Evolutionary conservation across 2,329 filamentous ascomycete species (phyloP), one percentile per base, ranked within the genome.

Genomic region (Helotiales sp.): DNA sequence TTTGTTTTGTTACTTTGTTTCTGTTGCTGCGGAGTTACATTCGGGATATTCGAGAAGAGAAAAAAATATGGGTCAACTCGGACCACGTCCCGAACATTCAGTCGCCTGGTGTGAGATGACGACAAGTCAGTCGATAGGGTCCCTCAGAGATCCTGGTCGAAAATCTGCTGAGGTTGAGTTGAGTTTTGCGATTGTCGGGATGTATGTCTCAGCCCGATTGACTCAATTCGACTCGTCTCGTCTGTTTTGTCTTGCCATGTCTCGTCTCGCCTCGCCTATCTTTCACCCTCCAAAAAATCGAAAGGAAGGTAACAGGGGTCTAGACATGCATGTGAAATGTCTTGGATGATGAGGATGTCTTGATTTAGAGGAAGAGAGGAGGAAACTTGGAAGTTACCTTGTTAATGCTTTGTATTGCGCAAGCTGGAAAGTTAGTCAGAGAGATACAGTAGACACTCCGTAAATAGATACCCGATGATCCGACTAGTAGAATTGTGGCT

Each of bases 161-260:
- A 50, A 34, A 34, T 57, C 30, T 34, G 52, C 15, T 49, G 58
- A 61, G 58, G 37, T 49, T 61, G 58, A 32, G 40, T 45, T 45
- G 40, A 45, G 40, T 45, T 22, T 50, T 50, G 55, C 34, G 37
- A 61, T 61, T 20, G 37, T 47, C 28, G 20, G 58, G 58, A 61
- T 61, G 58, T 49, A 49, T 26, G 37, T 61, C 24, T 61, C 37
- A 61, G 58, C n/a, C 22, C 49, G 37, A 10, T 22, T 26, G 22
- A 4, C 20, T 24, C 11, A 13, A 10, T 50, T 50, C 47, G 7
- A 50, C 28, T 50, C 47, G 24, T 50, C 47, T 50, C 45, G 47
- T 50, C 47, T 50, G 11, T 28, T 50, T 28, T 50, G 45, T 47
- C 45, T 24, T 20, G 20, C 8, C 17, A 7, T n/a, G 40, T 20